Base-by-base conservation (phyloP, 139 green algal genomes). In the Deuterostichococcus epilithicus region DNA sequence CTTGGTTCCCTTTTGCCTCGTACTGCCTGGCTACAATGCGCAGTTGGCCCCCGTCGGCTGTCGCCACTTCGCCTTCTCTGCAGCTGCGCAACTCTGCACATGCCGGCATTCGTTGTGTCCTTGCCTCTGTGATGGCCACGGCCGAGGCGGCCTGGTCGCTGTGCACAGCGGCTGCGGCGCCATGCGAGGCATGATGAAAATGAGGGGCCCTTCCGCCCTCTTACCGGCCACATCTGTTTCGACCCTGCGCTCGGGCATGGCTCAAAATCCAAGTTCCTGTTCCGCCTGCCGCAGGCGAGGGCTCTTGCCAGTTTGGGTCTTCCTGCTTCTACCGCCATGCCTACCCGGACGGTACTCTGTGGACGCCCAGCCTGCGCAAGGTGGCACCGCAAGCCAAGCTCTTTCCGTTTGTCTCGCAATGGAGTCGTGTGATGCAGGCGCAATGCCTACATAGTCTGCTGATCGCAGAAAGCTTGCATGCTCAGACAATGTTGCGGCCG, bases 281-380 rank as follows among this genome's bases (percentile, higher is more conserved):
- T n/a, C n/a, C n/a, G n/a, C n/a, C 18, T 23, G 3, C 20, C 18
- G 52, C 52, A 63, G 52, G 89, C 26, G 70, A 84, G 1, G 84
- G 88, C 36, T 83, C 63, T 28, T 96, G 90, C 78, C 90, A 92
- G 20, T 96, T 97, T 86, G 88, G 84, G 28, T 95, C 89, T 10
- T 88, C 74, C 63, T 97, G 92, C 89, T 92, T 97, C 74, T 97
- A 97, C 81, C 83, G 85, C 36, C 92, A 96, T 72, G 78, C 77
- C 20, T 92, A 87, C 78, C 60, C 26, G 0, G 90, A 95, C 71
- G 92, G 92, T 0, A 59, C 60, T 10, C 75, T 69, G n/a, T 35
- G 63, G 30, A 8, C 36, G n/a, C 63, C 63, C 2, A 20, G 6
- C 28, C 63, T 69, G n/a, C 63, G 63, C 63, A 69, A 38, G n/a